Conservation (phyloP, 441 rosid genomes). For the Bocquillonia castaneifolia region DNA sequence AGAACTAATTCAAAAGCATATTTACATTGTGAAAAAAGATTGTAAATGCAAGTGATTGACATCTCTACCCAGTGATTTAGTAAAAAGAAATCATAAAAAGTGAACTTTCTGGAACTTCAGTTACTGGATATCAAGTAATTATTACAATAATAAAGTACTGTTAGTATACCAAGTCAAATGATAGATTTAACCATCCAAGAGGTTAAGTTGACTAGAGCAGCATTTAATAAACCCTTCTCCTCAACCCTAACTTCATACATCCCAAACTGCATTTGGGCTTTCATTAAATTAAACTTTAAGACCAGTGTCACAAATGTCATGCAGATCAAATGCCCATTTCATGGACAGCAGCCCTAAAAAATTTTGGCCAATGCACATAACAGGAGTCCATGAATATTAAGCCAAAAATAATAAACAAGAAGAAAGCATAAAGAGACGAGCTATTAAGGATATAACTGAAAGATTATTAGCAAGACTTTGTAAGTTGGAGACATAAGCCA, state of each 20-base stretch:
- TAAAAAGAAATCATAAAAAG: too few species aligned
- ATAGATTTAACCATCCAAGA: not conserved
- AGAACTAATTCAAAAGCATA: not conserved
- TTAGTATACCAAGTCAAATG: not conserved
- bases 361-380: not conserved
- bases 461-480: not conserved
- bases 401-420: not conserved
- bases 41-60: not conserved
- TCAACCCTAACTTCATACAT: not conserved
- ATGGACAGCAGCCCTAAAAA: not conserved
- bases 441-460: too few species aligned
- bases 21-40: not conserved
- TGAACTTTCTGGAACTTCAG: not conserved
- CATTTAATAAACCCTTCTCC: not conserved
- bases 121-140: not conserved
- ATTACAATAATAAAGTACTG: not conserved
- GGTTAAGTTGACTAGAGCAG: not conserved
- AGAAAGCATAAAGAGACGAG: too few species aligned
- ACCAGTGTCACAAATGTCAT: not conserved
- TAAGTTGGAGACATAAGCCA: not conserved
- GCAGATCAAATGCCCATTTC: too few species aligned
- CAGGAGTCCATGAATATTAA: not conserved
- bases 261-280: not conserved
- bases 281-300: not conserved
- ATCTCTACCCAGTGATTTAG: not conserved